These are phyloP conservation scores for Zymoseptoria passerinii DNA, from an alignment of 2,329 filamentous ascomycete species.

Conservation along the genomic window DNA sequence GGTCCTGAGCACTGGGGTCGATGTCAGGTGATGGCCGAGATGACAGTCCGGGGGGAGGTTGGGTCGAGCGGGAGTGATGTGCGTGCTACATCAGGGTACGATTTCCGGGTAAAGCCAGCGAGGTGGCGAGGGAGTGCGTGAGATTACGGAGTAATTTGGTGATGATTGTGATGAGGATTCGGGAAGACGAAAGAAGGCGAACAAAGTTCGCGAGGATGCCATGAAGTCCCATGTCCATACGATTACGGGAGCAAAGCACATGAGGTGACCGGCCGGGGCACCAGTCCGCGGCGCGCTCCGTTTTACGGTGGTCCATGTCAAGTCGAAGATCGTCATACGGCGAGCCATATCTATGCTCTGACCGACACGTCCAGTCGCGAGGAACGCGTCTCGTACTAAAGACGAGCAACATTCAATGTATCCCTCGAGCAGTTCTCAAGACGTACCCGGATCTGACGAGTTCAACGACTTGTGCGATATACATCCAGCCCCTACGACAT, in stretches of 20 bases:
- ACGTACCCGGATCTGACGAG: slow-evolving; percentile 12
- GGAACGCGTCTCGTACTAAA: neutral
- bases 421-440: slow-evolving; percentile 5
- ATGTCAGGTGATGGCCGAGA: neutral
- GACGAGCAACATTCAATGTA: neutral
- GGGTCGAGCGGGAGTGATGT: neutral
- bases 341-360: neutral
- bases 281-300: too few species aligned
- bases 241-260: neutral
- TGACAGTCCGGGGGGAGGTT: neutral
- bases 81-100: neutral
- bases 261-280: neutral
- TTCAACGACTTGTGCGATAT: slow-evolving; percentile 8
- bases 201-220: neutral
- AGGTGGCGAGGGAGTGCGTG: neutral
- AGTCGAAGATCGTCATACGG: neutral
- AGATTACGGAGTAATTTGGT: neutral
- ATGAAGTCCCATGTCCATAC: neutral
- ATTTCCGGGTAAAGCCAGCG: neutral
- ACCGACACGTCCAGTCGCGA: neutral
- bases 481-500: neutral
- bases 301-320: neutral
- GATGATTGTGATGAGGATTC: neutral
- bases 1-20: neutral
- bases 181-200: neutral